Conservation (phyloP, 306 rosid species). For the Glycine latifolia region DNA sequence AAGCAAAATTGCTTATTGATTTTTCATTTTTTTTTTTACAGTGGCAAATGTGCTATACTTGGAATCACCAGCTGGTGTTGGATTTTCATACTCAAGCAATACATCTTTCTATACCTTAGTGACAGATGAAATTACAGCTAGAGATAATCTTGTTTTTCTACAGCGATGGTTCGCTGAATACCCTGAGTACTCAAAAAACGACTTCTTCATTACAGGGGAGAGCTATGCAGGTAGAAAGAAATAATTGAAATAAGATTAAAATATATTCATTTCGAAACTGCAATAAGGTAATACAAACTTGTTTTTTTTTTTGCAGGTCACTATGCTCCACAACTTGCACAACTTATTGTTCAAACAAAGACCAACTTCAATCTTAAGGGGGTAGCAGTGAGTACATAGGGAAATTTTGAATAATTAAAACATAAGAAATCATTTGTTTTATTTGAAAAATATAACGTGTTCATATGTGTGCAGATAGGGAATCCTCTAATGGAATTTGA, state of each 20-base stretch:
- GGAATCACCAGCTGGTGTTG: slow-evolving; percentile 84
- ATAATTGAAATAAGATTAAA: neutral
- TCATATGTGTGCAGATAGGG: slow-evolving; percentile 59
- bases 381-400: slow-evolving; percentile 62
- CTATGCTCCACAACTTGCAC: slow-evolving; percentile 81
- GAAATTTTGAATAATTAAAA: neutral
- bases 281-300: neutral
- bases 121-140: slow-evolving; percentile 63
- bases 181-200: slow-evolving; percentile 55
- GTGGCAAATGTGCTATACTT: slow-evolving; percentile 71
- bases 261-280: neutral
- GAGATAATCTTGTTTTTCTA: slow-evolving; percentile 69
- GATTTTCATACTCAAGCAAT: slow-evolving; percentile 72
- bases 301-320: slow-evolving; percentile 56
- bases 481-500: slow-evolving; percentile 71
- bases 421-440: neutral
- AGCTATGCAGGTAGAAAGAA: slow-evolving; percentile 65
- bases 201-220: slow-evolving; percentile 71
- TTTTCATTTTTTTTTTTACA: slow-evolving; percentile 11
- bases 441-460: neutral
- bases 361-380: slow-evolving; percentile 62
- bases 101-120: slow-evolving; percentile 55
- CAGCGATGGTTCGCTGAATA: slow-evolving; percentile 61
- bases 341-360: slow-evolving; percentile 55
- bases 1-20: neutral